A percentile compares a stretch with the other conserved stretches of the same genome.
These are phyloP conservation scores for Lodderomyces oxycetoniae DNA, from an alignment of 1,139 yeast genomes.

Conservation along the genomic window DNA sequence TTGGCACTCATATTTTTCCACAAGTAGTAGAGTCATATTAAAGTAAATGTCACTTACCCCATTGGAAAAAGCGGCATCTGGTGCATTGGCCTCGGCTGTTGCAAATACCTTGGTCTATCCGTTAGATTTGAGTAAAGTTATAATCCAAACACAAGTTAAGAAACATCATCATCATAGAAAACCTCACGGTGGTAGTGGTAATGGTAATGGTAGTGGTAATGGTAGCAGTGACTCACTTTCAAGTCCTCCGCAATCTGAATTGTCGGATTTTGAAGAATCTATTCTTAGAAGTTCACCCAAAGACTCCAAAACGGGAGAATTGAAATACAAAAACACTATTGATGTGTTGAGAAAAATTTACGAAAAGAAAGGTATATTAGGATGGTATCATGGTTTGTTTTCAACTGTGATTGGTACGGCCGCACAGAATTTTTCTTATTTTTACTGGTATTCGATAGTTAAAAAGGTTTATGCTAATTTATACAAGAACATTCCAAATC, in stretches of 20 bases:
- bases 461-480: conserved; percentile 52
- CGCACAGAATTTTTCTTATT: conserved; percentile 77
- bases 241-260: conserved; percentile 16
- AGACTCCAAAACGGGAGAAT: conserved; percentile 11
- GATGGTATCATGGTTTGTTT: conserved; percentile 71
- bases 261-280: conserved; percentile 23
- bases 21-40: no score
- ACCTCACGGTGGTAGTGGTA: conserved; percentile 8
- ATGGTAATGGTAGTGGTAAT: no score
- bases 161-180: conserved; percentile 20
- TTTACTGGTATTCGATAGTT: conserved; percentile 80
- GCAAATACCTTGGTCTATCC: conserved; percentile 82
- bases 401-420: conserved; percentile 73
- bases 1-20: no score
- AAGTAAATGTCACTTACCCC: conserved; percentile 51
- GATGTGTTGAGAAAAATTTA: conserved; percentile 64
- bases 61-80: conserved; percentile 74
- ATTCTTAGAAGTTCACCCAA: conserved; percentile 13
- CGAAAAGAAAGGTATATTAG: conserved; percentile 56
- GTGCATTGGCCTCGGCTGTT: conserved; percentile 77
- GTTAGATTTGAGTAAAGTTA: conserved; percentile 65
- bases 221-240: conserved; percentile 5
- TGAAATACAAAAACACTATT: conserved; percentile 51
- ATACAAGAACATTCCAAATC: conserved; percentile 35
- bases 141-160: conserved; percentile 64